These are phyloP conservation scores for cucumber (Cucumis sativus) DNA, from an alignment of 306 rosid species.

Conservation along the genomic window Cucumber_9930_V3 NC_026657.2:33602501-33603000, in stretches of 20 bases:
- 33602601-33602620: constrained; percentile 41
- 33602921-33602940: neutral
- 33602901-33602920: neutral
- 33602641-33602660: constrained; percentile 61
- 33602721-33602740: constrained; percentile 72
- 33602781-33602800: neutral
- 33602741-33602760: constrained; percentile 99
- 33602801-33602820: neutral
- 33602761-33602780: constrained; percentile 22
- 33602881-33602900: neutral
- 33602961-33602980: neutral
- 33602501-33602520: too few relatives aligned
- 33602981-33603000: neutral
- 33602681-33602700: constrained; percentile 20
- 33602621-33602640: constrained; percentile 74
- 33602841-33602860: neutral
- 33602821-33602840: neutral
- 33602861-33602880: neutral
- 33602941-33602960: neutral
- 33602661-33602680: constrained; percentile 43
- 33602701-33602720: constrained; percentile 37
- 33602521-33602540: too few relatives aligned
- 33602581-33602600: constrained; percentile 69
- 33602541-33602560: too few relatives aligned
- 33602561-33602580: constrained; percentile 41